Evolutionary conservation across 805 yeast genomes (phyloP).

Genomic region (Spathaspora arborariae): DNA sequence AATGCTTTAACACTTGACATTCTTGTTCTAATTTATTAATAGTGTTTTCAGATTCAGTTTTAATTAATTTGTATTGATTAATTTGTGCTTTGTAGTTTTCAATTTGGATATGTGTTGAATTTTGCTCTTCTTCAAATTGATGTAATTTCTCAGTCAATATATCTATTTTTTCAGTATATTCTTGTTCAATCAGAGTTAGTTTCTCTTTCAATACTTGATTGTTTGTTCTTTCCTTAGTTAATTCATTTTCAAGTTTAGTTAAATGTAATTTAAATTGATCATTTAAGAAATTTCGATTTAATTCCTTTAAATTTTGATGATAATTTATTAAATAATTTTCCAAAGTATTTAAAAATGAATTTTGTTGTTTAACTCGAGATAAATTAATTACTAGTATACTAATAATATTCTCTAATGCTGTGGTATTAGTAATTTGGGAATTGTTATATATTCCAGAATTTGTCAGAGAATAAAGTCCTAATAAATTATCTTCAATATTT

Average conservation of each 20-base stretch:
- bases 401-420: constrained; percentile 53
- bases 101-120: background rate
- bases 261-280: constrained; percentile 14
- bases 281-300: constrained; percentile 23
- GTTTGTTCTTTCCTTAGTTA: constrained; percentile 12
- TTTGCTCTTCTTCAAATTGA: constrained; percentile 7
- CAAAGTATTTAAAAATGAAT: constrained; percentile 52
- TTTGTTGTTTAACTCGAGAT: constrained; percentile 57
- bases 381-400: constrained; percentile 52
- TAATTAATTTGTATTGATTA: background rate
- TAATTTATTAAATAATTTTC: constrained; percentile 52
- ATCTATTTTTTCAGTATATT: background rate
- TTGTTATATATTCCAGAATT: constrained; percentile 57
- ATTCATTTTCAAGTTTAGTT: constrained; percentile 11
- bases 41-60: too few species aligned
- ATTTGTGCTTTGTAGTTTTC: background rate
- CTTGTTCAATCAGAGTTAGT: background rate
- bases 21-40: constrained; percentile 10
- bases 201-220: constrained; percentile 11
- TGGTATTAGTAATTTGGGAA: constrained; percentile 55
- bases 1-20: constrained; percentile 2
- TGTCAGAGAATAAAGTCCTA: constrained; percentile 45
- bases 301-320: constrained; percentile 22
- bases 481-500: constrained; percentile 45
- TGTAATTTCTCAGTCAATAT: constrained; percentile 2